phyloP scores from a whole-genome alignment of 164 flowering plant genomes.

The Stephania japonica region DNA sequence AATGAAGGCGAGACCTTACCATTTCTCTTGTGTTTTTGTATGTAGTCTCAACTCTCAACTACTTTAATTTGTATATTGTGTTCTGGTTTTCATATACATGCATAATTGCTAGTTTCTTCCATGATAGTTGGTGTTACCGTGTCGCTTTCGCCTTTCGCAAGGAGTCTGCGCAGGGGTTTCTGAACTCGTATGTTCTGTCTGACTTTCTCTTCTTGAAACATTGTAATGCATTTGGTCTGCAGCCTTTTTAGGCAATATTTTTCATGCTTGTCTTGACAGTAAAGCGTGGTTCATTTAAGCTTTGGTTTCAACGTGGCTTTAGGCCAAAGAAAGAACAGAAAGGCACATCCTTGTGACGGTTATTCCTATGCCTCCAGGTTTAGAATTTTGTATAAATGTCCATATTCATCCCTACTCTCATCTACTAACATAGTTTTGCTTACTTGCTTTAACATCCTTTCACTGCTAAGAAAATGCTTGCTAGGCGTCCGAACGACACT shows the following conservation, averaged over 20 bases:
- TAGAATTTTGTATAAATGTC: conserved; percentile 1
- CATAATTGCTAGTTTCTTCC: background rate
- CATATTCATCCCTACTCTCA: background rate
- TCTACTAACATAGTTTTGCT: background rate
- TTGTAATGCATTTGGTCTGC: background rate
- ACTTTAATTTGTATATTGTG: background rate
- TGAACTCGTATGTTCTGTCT: background rate
- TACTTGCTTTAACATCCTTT: background rate
- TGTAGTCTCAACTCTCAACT: background rate
- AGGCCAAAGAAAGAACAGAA: background rate
- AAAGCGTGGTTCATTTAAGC: background rate
- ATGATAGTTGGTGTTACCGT: background rate
- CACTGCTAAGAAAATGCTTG: conserved; percentile 5
- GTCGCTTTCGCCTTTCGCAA: too few relatives aligned
- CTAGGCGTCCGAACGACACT: conserved; percentile 5
- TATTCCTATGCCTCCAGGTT: conserved; percentile 7
- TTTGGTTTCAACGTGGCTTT: background rate
- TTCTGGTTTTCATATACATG: background rate
- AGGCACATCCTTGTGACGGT: background rate
- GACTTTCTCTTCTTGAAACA: background rate
- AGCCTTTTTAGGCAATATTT: background rate
- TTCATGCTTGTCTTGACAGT: background rate
- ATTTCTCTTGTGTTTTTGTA: background rate
- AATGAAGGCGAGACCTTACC: background rate
- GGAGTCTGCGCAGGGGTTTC: background rate